These are phyloP conservation scores for Hypericum perforatum DNA, from an alignment of 345 rosid species.

Conservation along the genomic window DNA sequence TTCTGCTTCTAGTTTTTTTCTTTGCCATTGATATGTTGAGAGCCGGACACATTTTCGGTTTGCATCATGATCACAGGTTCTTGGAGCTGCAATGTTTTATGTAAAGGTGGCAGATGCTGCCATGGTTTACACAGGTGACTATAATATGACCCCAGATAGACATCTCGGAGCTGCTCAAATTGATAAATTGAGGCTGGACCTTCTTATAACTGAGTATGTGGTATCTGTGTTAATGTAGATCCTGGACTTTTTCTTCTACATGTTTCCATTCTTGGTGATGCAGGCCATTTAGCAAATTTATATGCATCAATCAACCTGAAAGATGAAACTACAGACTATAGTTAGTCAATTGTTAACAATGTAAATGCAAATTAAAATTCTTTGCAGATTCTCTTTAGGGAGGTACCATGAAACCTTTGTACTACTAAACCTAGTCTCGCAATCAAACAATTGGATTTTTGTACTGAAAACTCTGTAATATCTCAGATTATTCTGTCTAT, in stretches of 20 bases:
- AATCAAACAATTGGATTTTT: too few relatives aligned
- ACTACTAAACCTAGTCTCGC: too few relatives aligned
- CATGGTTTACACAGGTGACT: constrained; percentile 91
- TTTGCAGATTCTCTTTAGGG: too few relatives aligned
- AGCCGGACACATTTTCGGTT: neutral
- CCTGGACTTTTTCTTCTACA: neutral
- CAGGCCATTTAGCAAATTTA: neutral
- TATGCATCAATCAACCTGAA: too few relatives aligned
- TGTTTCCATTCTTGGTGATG: neutral
- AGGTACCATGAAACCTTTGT: too few relatives aligned
- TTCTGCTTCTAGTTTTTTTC: neutral
- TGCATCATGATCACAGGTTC: constrained; percentile 34
- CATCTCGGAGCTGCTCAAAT: constrained; percentile 98
- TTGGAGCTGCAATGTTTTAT: constrained; percentile 99
- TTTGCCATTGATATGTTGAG: constrained; percentile 2
- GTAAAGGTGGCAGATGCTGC: constrained; percentile 83
- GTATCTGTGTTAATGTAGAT: constrained; percentile 2
- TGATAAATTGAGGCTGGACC: constrained; percentile 70
- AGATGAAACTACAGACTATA: too few relatives aligned
- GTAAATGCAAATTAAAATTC: too few relatives aligned
- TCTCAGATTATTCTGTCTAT: too few relatives aligned
- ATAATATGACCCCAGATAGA: constrained; percentile 96
- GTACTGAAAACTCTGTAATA: too few relatives aligned
- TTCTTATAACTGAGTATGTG: constrained; percentile 84
- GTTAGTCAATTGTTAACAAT: too few relatives aligned